Evolutionary conservation across 1,139 yeast species (phyloP), one percentile per base, ranked within the genome.

Genomic region (Protomyces inundatus): DNA sequence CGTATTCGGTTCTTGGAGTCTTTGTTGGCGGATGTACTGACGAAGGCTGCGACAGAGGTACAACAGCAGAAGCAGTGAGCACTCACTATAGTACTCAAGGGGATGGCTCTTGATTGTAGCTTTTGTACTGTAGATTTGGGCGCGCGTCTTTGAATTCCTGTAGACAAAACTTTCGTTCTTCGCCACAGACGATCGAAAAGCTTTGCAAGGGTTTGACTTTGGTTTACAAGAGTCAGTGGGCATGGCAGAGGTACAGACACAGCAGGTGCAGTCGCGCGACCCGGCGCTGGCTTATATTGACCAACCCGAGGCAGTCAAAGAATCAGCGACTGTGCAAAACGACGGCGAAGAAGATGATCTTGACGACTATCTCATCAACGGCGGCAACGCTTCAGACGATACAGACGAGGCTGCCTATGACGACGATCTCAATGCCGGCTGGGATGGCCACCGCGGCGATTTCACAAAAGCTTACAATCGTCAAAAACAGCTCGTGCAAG

Each of bases 381-480:
- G 30, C 10, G 32, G 32, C 48, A 30, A 23, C 12, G 30, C 32
- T 16, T 16, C 48, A 14, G 56, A 51, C 12, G 39, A 52, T n/a
- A 56, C 51, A 5, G 53, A 51, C 36, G 62, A 58, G 37, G 62
- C 52, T 14, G 56, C 53, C 9, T 58, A 54, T 42, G 64, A 61
- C 45, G 60, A 55, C 34, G 55, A 52, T 35, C 46, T 52, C 23
- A 61, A 61, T 12, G 61, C 61, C 10, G 65, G 55, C n/a, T 51
- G 61, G 61, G 65, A 61, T 36, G 58, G 61, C 6, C 52, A 55
- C 45, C 50, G 51, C 14, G 61, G 61, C 12, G 65, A 64, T 34
- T 64, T 64, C 33, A 62, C 66, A 32, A 64, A 64, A 52, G 55
- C 61, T 34, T 64, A 62, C 39, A 64, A 64, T 6, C 61, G 66